These are phyloP conservation scores for Vaccinium darrowii DNA, from an alignment of 148 eudicot species.

Conservation along the genomic window DNA sequence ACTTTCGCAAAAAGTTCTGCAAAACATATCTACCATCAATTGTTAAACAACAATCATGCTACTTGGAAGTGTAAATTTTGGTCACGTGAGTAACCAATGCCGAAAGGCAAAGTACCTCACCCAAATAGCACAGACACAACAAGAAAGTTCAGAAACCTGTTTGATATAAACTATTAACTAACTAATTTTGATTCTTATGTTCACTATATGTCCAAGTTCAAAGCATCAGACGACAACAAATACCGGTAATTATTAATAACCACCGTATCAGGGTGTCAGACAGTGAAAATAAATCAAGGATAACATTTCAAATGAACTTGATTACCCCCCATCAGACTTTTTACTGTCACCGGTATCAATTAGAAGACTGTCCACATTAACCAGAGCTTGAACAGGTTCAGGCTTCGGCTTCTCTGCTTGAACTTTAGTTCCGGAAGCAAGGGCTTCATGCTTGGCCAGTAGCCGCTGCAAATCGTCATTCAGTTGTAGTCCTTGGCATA, in stretches of 20 bases:
- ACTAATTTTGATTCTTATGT: background rate
- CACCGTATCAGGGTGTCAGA: background rate
- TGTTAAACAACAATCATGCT: background rate
- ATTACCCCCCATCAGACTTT: conserved; percentile 62
- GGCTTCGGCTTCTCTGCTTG: conserved; percentile 46
- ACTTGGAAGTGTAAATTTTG: background rate
- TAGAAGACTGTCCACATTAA: conserved; percentile 61
- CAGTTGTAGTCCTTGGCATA: conserved; percentile 87
- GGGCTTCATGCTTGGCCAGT: conserved; percentile 76
- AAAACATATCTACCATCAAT: background rate
- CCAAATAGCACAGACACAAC: background rate
- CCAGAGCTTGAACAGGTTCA: conserved; percentile 51
- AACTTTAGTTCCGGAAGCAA: conserved; percentile 52
- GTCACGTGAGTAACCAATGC: background rate
- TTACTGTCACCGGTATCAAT: conserved; percentile 78
- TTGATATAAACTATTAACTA: background rate
- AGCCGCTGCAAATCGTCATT: conserved; percentile 93
- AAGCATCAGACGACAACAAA: background rate
- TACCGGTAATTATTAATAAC: background rate
- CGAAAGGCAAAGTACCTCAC: no score
- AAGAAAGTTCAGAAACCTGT: background rate
- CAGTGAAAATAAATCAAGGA: background rate
- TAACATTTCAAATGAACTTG: conserved; percentile 1
- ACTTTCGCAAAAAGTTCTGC: background rate
- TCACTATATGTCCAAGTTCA: background rate